Conservation (phyloP, 352 stramenopile genomes). For the Phytophthora nicotianae region DNA sequence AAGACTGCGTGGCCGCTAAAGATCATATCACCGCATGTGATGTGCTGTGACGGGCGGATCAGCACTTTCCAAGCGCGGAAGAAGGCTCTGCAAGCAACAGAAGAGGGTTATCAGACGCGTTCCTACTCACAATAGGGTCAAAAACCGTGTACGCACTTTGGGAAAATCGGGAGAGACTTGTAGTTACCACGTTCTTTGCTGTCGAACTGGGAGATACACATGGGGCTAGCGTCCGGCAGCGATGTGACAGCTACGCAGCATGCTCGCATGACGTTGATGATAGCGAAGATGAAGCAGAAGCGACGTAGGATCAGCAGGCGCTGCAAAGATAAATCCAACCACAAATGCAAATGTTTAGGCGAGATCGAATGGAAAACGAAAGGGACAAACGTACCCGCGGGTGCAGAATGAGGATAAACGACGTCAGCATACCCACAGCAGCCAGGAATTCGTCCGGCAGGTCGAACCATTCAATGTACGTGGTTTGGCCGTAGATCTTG, state of each 20-base stretch:
- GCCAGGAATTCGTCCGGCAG: conserved; percentile 85
- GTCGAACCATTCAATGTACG: conserved; percentile 87
- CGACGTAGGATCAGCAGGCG: conserved; percentile 82
- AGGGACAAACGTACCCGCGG: conserved; percentile 57
- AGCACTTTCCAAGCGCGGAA: conserved; percentile 84
- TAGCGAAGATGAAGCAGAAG: conserved; percentile 85
- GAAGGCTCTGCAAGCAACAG: conserved; percentile 57
- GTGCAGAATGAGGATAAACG: conserved; percentile 73
- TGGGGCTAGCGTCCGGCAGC: conserved; percentile 82
- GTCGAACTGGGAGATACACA: conserved; percentile 89
- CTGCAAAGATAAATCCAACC: conserved; percentile 31
- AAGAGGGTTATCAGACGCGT: background rate
- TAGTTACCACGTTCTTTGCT: conserved; percentile 59
- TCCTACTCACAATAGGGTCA: background rate
- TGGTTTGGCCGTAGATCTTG: conserved; percentile 83
- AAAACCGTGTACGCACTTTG: conserved; percentile 56
- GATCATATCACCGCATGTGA: conserved; percentile 90
- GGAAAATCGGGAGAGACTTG: conserved; percentile 89
- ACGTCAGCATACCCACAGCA: conserved; percentile 69
- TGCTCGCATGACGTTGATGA: conserved; percentile 88
- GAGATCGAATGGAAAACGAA: background rate
- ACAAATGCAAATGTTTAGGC: conserved; percentile 8
- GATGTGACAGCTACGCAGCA: conserved; percentile 88
- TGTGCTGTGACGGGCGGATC: conserved; percentile 82
- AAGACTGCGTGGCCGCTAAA: conserved; percentile 90